Percentiles rank a stretch among this genome's conserved stretches.
phyloP scores from a whole-genome alignment of 2,329 filamentous ascomycete species.

The Microdochium paspali region DNA sequence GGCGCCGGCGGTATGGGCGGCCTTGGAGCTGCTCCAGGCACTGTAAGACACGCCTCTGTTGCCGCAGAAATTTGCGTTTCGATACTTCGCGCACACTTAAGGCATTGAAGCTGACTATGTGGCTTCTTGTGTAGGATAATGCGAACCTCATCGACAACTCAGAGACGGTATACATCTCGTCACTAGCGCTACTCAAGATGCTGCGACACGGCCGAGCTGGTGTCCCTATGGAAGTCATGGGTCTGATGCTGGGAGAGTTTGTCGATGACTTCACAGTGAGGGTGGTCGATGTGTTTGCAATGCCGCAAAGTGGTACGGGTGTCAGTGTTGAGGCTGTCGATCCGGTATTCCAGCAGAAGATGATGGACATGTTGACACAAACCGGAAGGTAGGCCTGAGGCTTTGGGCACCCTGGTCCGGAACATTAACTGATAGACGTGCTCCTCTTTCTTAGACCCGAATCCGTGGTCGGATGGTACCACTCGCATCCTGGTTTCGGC shows the following conservation, averaged over 20 bases:
- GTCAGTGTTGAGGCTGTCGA: conserved; percentile 98
- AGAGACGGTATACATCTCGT: conserved; percentile 98
- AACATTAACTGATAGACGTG: conserved; percentile 1
- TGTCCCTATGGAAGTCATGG: conserved; percentile 99
- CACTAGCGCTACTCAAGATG: conserved; percentile 96
- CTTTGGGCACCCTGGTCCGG: conserved; percentile 2
- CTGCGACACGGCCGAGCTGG: conserved; percentile 92
- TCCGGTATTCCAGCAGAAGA: conserved; percentile 98
- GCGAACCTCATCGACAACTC: conserved; percentile 93
- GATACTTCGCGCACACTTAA: too few relatives aligned
- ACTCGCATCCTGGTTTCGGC: conserved; percentile 97
- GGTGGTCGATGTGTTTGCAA: conserved; percentile 97
- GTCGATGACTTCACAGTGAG: conserved; percentile 98
- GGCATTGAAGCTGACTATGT: not conserved
- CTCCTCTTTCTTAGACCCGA: conserved; percentile 56
- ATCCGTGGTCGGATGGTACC: conserved; percentile 98
- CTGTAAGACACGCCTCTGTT: conserved; percentile 38
- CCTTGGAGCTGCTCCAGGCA: conserved; percentile 48
- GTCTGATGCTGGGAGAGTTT: conserved; percentile 96
- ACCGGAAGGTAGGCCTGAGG: conserved; percentile 67
- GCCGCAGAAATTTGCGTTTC: too few relatives aligned
- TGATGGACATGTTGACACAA: conserved; percentile 99
- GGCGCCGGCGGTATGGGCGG: conserved; percentile 59
- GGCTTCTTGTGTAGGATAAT: conserved; percentile 57
- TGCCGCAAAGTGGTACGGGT: conserved; percentile 97